Evolutionary conservation across 306 rosid genomes (phyloP), one percentile per base, ranked within the genome.

Genomic region (Dryas drummondii): DNA sequence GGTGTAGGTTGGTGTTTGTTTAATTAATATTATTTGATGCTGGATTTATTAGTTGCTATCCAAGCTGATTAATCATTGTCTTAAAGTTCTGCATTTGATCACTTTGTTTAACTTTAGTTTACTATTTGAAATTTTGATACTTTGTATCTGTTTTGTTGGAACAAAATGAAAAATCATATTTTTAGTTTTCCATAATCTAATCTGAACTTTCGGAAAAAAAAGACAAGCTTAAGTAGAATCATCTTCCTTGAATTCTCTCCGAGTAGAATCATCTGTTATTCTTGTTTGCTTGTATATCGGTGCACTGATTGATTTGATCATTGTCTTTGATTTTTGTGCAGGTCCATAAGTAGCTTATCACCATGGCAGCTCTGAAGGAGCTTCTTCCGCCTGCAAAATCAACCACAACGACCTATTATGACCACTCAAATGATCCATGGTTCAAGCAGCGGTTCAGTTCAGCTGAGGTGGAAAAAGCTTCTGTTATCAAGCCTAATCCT

Each of bases 361-460:
- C 4, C 60, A 89, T 93, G 98, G 84, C 88, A 76, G 83, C 88
- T 69, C 71, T 93, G 75, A 93, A 88, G 64, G 97, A 91, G 45
- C 86, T 93, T 61, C 92, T 91, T 40, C 98, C 97, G 5, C 82
- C 86, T 10, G 86, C 80, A 3, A 90, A 82, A 78, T 82, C 96
- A 7, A 73, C 96, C 4, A 69, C 97, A 5, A 22, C 87, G 12
- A 59, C 92, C 6, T 87, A 80, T 41, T 93, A 93, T 65, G 97
- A 91, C 76, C 94, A 91, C 76, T 85, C 84, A 45, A 91, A 82
- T 70, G 98, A 94, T 76, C 93, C 94, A n/a, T 94, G 97, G 96
- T 94, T 94, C 85, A 90, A 86, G 84, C 90, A 91, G 79, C 73
- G 96, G 15, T 94, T 89, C 79, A 82, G 87, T 62, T 45, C 91